A percentile compares a stretch with the other conserved stretches of the same genome.
Conservation (phyloP, 441 rosid species). For the Arabidopsis lyrata region DNA sequence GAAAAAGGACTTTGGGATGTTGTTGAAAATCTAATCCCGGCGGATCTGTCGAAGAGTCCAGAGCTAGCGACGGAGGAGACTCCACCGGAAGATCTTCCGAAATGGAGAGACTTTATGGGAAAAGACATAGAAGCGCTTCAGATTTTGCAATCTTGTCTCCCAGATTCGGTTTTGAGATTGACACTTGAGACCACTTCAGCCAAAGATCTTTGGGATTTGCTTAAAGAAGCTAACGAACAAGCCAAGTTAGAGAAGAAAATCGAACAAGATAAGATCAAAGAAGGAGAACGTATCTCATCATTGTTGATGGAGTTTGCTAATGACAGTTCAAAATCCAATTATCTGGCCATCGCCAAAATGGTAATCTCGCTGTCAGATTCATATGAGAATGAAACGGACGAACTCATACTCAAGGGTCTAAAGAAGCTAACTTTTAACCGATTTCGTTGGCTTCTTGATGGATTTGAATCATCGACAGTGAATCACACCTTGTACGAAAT, state of each 20-base stretch:
- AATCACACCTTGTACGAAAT: too few species aligned
- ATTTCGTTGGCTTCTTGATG: too few species aligned
- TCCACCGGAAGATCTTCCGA: not conserved
- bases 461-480: too few species aligned
- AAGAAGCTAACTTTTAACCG: too few species aligned
- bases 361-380: too few species aligned
- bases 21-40: conserved; percentile 12
- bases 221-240: not conserved
- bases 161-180: not conserved
- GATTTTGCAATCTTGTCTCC: conserved; percentile 15
- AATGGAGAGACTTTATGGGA: conserved; percentile 19
- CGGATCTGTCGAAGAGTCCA: conserved; percentile 27
- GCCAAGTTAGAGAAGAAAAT: not conserved
- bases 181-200: not conserved
- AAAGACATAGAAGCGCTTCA: conserved; percentile 34
- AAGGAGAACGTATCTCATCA: too few species aligned
- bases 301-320: too few species aligned
- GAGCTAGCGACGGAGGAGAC: not conserved
- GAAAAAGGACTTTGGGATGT: conserved; percentile 2
- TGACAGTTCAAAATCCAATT: too few species aligned
- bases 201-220: conserved; percentile 8
- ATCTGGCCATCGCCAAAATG: too few species aligned
- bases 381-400: too few species aligned
- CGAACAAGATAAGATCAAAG: not conserved
- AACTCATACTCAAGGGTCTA: too few species aligned